phyloP scores from a whole-genome alignment of 2,329 filamentous ascomycete genomes.

The Coniochaeta sp. region DNA sequence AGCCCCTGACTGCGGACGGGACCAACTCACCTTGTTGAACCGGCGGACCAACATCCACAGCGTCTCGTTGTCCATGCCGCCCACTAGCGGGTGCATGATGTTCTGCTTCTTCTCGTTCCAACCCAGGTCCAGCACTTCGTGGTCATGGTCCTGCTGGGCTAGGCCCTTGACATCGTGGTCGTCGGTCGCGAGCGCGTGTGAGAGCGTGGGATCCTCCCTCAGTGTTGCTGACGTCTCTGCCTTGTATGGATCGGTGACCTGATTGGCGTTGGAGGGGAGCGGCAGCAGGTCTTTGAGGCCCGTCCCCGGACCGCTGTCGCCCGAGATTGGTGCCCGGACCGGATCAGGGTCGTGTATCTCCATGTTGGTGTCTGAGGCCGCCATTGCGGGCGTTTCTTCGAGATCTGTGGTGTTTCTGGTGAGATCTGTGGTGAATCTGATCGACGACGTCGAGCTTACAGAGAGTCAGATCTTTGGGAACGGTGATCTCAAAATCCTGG shows the following conservation, averaged over 20 bases:
- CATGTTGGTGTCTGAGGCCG: slow-evolving; percentile 6
- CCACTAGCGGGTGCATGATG: slow-evolving; percentile 55
- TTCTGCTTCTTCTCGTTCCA: slow-evolving; percentile 55
- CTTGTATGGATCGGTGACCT: slow-evolving; percentile 19
- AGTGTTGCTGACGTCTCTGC: slow-evolving; percentile 14
- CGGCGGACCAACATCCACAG: slow-evolving; percentile 64
- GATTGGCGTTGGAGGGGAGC: slow-evolving; percentile 20
- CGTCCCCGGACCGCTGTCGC: slow-evolving; percentile 13
- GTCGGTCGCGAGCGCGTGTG: slow-evolving; percentile 34
- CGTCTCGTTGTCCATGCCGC: slow-evolving; percentile 64
- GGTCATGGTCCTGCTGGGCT: slow-evolving; percentile 39
- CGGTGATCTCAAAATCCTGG: neutral
- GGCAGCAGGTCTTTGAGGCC: slow-evolving; percentile 24
- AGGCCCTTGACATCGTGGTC: slow-evolving; percentile 35
- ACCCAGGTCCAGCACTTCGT: slow-evolving; percentile 59
- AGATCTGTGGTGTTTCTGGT: neutral
- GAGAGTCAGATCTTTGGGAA: neutral
- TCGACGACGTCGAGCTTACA: neutral
- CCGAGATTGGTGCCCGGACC: slow-evolving; percentile 3
- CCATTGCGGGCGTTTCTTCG: neutral
- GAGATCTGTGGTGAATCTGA: neutral
- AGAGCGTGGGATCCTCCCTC: slow-evolving; percentile 24
- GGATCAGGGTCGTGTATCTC: neutral
- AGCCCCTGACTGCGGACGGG: too few species aligned
- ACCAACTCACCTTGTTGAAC: slow-evolving; percentile 60